Evolutionary conservation across 1,139 yeast genomes (phyloP), one percentile per base, ranked within the genome.

Genomic region (Scheffersomyces illinoinensis): DNA sequence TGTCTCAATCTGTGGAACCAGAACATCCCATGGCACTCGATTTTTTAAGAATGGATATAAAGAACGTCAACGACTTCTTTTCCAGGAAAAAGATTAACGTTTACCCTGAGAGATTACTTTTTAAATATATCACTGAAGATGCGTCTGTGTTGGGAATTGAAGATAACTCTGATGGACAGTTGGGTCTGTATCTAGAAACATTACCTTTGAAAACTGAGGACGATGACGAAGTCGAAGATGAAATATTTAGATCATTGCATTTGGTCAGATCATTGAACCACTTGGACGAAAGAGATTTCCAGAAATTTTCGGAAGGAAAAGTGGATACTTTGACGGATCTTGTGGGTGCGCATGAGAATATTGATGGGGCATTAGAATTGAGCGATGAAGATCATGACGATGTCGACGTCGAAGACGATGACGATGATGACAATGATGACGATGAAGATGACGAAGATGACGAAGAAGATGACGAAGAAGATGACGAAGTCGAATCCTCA

Each of bases 1-100:
- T 96, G 21, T 93, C 98, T 0, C 99, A 96, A 71, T 89, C 96
- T 48, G 99, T 96, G 33, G 98, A 96, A 72, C 98, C 97, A 23
- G 98, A 93, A 67, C 99, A 96, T 73, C 99, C 98, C 6, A 93
- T 92, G 91, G 91, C 97, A 53, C 80, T 95, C 61, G 98, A 95
- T 71, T 96, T 96, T 70, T 76, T 96, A 60, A 81, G 99, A 70
- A 95, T 95, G 99, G 99, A 96, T 74, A 93, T 96, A 68, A 95
- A 93, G 73, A 96, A 96, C 69, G 93, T 95, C 20, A 95, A 93
- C 69, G 96, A 91, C 67, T 96, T 89, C 72, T 96, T 96, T 68
- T 78, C 81, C 59, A 82, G 88, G 60, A 84, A 84, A 67, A 87
- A 89, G 71, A 91, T 93, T 51, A 83, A 85, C 58, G 89, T 91